Evolutionary conservation across 2,329 filamentous ascomycete genomes (phyloP).

Genomic region (Chaetomiaceae sp.): DNA sequence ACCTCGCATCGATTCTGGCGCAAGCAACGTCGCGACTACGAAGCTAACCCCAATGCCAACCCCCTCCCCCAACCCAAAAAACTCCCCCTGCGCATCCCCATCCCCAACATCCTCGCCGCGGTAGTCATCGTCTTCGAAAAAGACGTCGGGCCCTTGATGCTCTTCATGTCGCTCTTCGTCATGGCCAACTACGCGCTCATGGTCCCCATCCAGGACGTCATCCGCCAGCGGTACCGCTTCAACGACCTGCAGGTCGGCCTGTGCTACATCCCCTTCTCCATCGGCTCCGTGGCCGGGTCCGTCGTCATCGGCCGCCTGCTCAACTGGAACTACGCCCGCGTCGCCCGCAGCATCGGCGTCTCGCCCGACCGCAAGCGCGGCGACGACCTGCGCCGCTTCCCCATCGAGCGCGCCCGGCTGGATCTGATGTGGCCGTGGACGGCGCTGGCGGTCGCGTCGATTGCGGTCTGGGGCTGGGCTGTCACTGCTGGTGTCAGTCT

Average conservation of each 20-base stretch:
- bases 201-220: slow-evolving; percentile 30
- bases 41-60: not conserved
- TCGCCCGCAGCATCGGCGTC: slow-evolving; percentile 32
- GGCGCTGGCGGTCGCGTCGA: slow-evolving; percentile 37
- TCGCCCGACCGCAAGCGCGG: not conserved
- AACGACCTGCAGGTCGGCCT: slow-evolving; percentile 38
- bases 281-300: slow-evolving; percentile 33
- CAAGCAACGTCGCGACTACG: not conserved
- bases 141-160: slow-evolving; percentile 27
- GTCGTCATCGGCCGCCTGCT: slow-evolving; percentile 43
- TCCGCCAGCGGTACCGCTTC: slow-evolving; percentile 29
- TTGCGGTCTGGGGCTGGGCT: slow-evolving; percentile 39
- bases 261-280: slow-evolving; percentile 35
- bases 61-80: slow-evolving; percentile 19
- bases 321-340: slow-evolving; percentile 55
- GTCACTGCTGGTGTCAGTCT: slow-evolving; percentile 33
- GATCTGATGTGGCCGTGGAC: not conserved
- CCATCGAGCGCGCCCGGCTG: not conserved
- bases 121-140: slow-evolving; percentile 31
- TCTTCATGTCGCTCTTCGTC: slow-evolving; percentile 32
- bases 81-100: slow-evolving; percentile 19
- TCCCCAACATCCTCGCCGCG: slow-evolving; percentile 29
- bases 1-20: no score
- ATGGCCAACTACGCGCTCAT: slow-evolving; percentile 31
- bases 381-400: not conserved